Percentiles rank a stretch among this genome's conserved stretches.
Evolutionary conservation across 257 asterid species (phyloP).

Genomic region (Nicotiana knightiana): DNA sequence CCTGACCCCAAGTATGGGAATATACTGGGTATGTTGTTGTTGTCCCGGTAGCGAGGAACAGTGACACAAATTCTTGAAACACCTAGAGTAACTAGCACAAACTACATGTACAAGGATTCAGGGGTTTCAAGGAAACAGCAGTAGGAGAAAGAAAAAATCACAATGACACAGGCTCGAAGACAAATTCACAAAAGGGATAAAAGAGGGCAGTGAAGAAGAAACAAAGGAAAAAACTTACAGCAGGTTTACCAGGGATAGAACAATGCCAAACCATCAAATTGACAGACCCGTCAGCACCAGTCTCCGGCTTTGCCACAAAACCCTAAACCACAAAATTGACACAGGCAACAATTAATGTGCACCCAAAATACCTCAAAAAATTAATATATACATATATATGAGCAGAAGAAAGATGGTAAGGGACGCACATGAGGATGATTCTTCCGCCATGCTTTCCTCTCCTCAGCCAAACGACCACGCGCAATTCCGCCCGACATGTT

Average conservation of each 20-base stretch:
- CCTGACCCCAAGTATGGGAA: too few species aligned
- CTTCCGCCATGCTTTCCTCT: constrained; percentile 33
- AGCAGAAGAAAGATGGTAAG: not conserved
- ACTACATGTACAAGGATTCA: not conserved
- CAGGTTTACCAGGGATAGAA: constrained; percentile 30
- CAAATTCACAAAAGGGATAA: not conserved
- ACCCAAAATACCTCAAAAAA: not conserved
- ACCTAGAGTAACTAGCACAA: not conserved
- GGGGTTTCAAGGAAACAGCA: not conserved
- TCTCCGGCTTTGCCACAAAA: constrained; percentile 34
- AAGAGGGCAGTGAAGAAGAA: too few species aligned
- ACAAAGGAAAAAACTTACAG: constrained; percentile 8
- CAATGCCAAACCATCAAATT: constrained; percentile 33
- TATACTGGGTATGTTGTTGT: too few species aligned
- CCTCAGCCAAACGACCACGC: constrained; percentile 30
- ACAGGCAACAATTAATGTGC: not conserved
- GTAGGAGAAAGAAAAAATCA: not conserved
- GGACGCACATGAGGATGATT: constrained; percentile 30
- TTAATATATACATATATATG: not conserved
- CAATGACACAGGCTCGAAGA: not conserved
- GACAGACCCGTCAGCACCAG: constrained; percentile 17
- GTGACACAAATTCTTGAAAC: not conserved
- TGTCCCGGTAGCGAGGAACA: not conserved
- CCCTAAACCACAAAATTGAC: constrained; percentile 14
- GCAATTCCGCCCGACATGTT: constrained; percentile 26